Evolutionary conservation across 257 asterid species (phyloP), one percentile per base, ranked within the genome.

Genomic region (Striga asiatica): DNA sequence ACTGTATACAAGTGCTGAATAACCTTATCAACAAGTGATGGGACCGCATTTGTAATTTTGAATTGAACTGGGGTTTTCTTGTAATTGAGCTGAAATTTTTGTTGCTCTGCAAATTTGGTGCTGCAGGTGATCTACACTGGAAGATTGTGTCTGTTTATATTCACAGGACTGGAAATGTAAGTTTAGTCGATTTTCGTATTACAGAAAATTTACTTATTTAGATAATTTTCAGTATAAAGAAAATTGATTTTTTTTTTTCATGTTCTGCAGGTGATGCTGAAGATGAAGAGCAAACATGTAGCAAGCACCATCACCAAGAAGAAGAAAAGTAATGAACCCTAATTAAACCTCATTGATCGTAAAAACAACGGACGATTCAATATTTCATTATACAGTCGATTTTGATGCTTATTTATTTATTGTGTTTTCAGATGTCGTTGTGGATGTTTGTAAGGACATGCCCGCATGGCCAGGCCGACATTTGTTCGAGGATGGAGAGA

Each of bases 401-500:
- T n/a, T n/a, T n/a, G n/a, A n/a, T n/a, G n/a, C n/a, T n/a, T n/a
- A n/a, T n/a, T n/a, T n/a, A n/a, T n/a, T 2, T 13, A 2, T 1
- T 11, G 17, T 39, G 47, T 43, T 43, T 43, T 43, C 83, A 92
- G 99, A 84, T 67, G 91, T 88, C 12, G 97, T 92, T n/a, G 21
- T 81, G 38, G 94, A 81, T 42, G 94, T 92, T 17, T 62, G 75
- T 45, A 84, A 74, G 55, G 89, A 88, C 65, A 60, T 88, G 61
- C 80, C 99, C 0, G 93, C 99, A n/a, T 92, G 99, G 97, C 89
- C 99, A 0, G 99, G 99, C 37, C 66, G 99, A 38, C 97, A 92
- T 62, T 62, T 92, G 72, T 79, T 92, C 17, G 92, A 92, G 63
- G 99, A 85, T 23, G 97, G 97, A 2, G 94, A 88, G 58, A 82